Percentiles rank a stretch among this genome's conserved stretches.
phyloP scores from a whole-genome alignment of 192 early-diverging fungal species.

The Coemansia sp. region DNA sequence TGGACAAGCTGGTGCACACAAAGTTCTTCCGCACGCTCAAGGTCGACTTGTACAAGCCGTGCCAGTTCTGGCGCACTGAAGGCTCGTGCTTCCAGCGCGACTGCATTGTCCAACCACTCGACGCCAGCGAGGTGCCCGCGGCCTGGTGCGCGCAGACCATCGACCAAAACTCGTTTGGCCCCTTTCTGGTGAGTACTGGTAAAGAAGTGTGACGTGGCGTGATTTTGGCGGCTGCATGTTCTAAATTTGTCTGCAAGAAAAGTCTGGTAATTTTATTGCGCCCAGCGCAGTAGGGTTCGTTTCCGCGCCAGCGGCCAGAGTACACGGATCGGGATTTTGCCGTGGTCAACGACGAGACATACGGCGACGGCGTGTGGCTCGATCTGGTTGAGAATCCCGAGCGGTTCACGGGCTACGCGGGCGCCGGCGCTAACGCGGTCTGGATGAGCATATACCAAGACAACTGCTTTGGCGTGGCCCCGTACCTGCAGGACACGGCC shows the following conservation, averaged over 20 bases:
- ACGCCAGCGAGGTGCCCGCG: slow-evolving; percentile 60
- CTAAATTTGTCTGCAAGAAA: slow-evolving; percentile 4
- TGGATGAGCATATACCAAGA: slow-evolving; percentile 98
- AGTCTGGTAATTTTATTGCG: neutral
- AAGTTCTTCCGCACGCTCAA: slow-evolving; percentile 90
- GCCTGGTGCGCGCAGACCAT: slow-evolving; percentile 59
- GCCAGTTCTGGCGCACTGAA: slow-evolving; percentile 87
- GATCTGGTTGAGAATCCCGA: slow-evolving; percentile 91
- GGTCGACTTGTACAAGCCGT: slow-evolving; percentile 81
- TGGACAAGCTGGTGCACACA: slow-evolving; percentile 76
- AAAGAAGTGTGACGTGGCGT: slow-evolving; percentile 30
- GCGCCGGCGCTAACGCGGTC: slow-evolving; percentile 78
- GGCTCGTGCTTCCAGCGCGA: slow-evolving; percentile 75
- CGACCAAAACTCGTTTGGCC: slow-evolving; percentile 67
- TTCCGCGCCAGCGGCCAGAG: slow-evolving; percentile 50
- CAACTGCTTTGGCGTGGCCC: slow-evolving; percentile 86
- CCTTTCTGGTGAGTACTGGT: slow-evolving; percentile 42
- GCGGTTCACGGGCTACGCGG: slow-evolving; percentile 94
- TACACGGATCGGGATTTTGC: slow-evolving; percentile 83
- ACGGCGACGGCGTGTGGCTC: slow-evolving; percentile 75
- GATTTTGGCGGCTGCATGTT: neutral
- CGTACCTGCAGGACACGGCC: slow-evolving; percentile 56
- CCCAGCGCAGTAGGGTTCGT: slow-evolving; percentile 13
- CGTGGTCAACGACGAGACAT: slow-evolving; percentile 74
- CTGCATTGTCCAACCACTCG: slow-evolving; percentile 79